Evolutionary conservation across 495 filamentous ascomycete genomes (phyloP), one percentile per base, ranked within the genome.

Genomic region (Choiromyces venosus): DNA sequence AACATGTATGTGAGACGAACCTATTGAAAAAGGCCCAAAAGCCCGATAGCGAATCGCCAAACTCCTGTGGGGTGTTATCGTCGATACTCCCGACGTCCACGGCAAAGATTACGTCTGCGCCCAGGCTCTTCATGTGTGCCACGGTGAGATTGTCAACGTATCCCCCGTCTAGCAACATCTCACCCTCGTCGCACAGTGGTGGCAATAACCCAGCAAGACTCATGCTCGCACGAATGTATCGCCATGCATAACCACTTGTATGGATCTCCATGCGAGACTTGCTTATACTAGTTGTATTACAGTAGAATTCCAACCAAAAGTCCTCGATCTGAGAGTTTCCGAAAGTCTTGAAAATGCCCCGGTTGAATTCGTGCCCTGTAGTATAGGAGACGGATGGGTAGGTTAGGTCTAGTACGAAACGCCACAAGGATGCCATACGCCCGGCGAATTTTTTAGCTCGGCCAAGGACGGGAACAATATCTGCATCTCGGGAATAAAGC

Each of bases 281-380:
- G 83, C 89, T 92, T 84, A 99, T 98, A 79, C 97, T 98, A 37
- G 96, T 98, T 0, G 94, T 97, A 82, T 99, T 99, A 86, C 96
- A 98, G 85, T 98, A 99, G 83, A 93, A 99, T 73, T 96, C 93
- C 21, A 99, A 88, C 95, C 95, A 98, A 81, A 98, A 97, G 81
- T 98, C 96, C 83, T 99, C 95, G 70, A 99, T 98, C 82, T 97
- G 95, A 46, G 91, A 90, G 74, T 96, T 92, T 12, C 93, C 94
- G 82, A 99, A 97, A 0, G 95, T 93, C 83, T 98, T 98, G 88
- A 98, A 99, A 80, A 99, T 97, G 16, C 96, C 96, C 4, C 95
- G 92, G 81, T 99, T 99, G 87, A 99, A 99, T 79, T 98, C 95
- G 82, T 99, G 95, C 5, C 95, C 95, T 0, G 95, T 99, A 9